These are phyloP conservation scores for Cymbopogon citratus DNA, from an alignment of 176 grass and related monocot species.

Conservation along the genomic window DNA sequence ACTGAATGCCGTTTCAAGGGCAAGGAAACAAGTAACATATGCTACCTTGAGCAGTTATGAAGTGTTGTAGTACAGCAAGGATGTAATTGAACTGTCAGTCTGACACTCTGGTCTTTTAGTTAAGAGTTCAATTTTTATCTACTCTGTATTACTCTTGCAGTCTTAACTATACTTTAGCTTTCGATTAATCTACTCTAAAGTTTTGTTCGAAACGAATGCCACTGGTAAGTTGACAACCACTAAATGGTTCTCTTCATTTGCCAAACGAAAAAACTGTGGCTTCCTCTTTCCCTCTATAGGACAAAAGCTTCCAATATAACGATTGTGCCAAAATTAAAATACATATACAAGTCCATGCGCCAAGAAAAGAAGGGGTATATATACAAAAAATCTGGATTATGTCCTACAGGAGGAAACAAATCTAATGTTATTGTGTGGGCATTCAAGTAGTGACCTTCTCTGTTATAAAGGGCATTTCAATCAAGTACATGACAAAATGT, in stretches of 20 bases:
- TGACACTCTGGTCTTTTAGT: background rate
- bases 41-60: background rate
- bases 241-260: conserved; percentile 11
- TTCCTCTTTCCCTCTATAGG: background rate
- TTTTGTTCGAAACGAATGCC: background rate
- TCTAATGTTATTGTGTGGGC: background rate
- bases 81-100: background rate
- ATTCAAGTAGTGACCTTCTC: background rate
- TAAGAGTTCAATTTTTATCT: background rate
- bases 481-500: background rate
- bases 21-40: background rate
- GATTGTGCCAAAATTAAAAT: background rate
- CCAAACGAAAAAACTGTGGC: background rate
- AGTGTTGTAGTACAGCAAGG: background rate
- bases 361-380: background rate
- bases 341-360: background rate
- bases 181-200: background rate
- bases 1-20: background rate
- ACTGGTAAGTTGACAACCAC: background rate
- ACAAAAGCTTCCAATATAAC: background rate
- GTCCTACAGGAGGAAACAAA: background rate
- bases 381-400: background rate
- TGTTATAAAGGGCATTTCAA: background rate
- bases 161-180: background rate
- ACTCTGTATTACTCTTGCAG: no score